A percentile compares a stretch with the other conserved stretches of the same genome.
These are phyloP conservation scores for Cornus florida DNA, from an alignment of 148 eudicot species.

Conservation along the genomic window DNA sequence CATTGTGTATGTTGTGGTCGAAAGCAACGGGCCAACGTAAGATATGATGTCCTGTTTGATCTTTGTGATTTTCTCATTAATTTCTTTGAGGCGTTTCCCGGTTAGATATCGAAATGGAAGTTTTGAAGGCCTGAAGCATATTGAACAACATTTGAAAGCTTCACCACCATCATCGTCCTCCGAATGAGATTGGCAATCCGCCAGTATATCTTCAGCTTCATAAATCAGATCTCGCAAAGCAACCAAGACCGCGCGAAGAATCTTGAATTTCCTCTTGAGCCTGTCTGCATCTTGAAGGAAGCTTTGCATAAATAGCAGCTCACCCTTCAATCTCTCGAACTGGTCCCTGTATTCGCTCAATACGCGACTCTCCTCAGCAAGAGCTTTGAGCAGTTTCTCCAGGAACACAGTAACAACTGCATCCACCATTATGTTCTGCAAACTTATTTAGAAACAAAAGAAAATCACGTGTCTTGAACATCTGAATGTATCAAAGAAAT, in stretches of 20 bases:
- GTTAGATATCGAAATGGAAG: constrained; percentile 21
- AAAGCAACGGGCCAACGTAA: constrained; percentile 27
- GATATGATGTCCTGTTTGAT: constrained; percentile 32
- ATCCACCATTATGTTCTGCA: constrained; percentile 42
- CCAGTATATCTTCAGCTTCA: constrained; percentile 52
- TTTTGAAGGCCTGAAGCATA: constrained; percentile 14
- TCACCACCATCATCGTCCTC: background rate
- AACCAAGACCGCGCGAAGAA: constrained; percentile 24
- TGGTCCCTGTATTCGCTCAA: constrained; percentile 30
- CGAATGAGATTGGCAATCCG: constrained; percentile 32
- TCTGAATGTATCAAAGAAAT: background rate
- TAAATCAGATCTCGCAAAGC: constrained; percentile 37
- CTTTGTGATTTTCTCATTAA: constrained; percentile 29
- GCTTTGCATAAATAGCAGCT: constrained; percentile 42
- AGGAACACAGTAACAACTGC: constrained; percentile 45
- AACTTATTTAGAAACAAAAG: background rate
- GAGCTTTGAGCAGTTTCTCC: constrained; percentile 37
- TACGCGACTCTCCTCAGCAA: constrained; percentile 32
- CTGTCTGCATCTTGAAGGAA: constrained; percentile 56
- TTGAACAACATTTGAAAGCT: background rate
- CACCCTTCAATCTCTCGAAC: constrained; percentile 41
- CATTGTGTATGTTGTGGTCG: constrained; percentile 13
- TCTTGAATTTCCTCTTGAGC: constrained; percentile 41
- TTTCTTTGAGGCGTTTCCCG: constrained; percentile 35
- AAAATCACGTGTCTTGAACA: background rate